phyloP scores from a whole-genome alignment of 768 basidiomycete species.

The Pseudohyphozyma bogoriensis region DNA sequence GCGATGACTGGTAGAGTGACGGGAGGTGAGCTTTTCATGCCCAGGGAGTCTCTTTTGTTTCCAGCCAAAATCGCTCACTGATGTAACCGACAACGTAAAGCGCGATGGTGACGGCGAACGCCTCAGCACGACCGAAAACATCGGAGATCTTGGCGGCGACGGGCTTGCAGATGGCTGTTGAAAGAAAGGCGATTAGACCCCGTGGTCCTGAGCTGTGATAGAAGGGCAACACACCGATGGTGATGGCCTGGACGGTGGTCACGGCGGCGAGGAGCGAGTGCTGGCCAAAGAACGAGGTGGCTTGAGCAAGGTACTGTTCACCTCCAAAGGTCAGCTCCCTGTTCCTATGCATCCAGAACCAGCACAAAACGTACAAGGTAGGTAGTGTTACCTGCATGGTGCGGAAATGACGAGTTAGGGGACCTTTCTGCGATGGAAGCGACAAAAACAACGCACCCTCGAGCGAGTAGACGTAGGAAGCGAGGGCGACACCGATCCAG shows the following conservation, averaged over 20 bases:
- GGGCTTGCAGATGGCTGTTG: constrained; percentile 54
- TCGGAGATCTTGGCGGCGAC: constrained; percentile 65
- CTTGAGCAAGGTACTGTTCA: constrained; percentile 26
- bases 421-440: no score
- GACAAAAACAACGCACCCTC: no score
- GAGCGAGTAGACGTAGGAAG: constrained; percentile 66
- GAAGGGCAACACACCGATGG: constrained; percentile 27
- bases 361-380: constrained; percentile 57
- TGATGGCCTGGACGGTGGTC: constrained; percentile 34
- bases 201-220: no score
- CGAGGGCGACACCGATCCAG: constrained; percentile 48
- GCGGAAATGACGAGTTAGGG: no score
- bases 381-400: constrained; percentile 60
- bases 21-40: not conserved
- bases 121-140: constrained; percentile 55
- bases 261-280: constrained; percentile 53
- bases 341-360: not conserved
- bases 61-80: constrained; percentile 49
- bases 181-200: no score
- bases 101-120: constrained; percentile 50
- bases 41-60: no score
- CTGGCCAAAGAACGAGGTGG: constrained; percentile 47
- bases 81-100: constrained; percentile 54
- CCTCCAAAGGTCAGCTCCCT: not conserved
- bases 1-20: constrained; percentile 25